Conservation (phyloP, 2,329 filamentous ascomycete species). For the Talaromyces amestolkiae region DNA sequence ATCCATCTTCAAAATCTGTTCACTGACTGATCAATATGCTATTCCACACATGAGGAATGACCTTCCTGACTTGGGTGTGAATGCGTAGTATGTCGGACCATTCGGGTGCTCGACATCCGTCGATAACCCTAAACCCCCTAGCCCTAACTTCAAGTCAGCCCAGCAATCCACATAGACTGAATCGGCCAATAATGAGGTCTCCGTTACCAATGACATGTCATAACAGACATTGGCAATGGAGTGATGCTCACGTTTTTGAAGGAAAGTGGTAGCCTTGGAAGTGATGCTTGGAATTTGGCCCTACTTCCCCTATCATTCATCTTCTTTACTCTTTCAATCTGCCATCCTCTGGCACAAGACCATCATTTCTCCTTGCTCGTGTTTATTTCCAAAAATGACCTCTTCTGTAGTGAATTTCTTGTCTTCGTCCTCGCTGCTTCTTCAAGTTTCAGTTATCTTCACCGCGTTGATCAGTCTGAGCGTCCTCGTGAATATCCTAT, state of each 20-base stretch:
- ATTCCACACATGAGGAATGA: not conserved
- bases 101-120: not conserved
- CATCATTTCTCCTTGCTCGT: not conserved
- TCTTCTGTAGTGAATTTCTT: not conserved
- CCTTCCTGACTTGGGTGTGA: not conserved
- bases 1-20: not conserved
- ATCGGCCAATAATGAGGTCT: not conserved
- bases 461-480: not conserved
- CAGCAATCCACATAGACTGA: not conserved
- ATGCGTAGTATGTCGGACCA: not conserved
- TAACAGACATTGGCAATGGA: not conserved
- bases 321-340: not conserved
- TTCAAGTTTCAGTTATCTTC: not conserved
- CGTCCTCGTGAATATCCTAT: conserved; percentile 50
- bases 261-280: not conserved
- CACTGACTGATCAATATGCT: not conserved
- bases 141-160: not conserved
- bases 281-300: not conserved
- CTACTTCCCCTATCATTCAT: not conserved
- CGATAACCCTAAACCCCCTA: not conserved
- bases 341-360: not conserved
- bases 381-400: not conserved
- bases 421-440: not conserved
- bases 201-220: not conserved
- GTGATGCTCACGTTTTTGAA: not conserved